A percentile compares a stretch with the other conserved stretches of the same genome.
phyloP scores from a whole-genome alignment of 192 early-diverging fungal species.

The Dimargaris verticillata region DNA sequence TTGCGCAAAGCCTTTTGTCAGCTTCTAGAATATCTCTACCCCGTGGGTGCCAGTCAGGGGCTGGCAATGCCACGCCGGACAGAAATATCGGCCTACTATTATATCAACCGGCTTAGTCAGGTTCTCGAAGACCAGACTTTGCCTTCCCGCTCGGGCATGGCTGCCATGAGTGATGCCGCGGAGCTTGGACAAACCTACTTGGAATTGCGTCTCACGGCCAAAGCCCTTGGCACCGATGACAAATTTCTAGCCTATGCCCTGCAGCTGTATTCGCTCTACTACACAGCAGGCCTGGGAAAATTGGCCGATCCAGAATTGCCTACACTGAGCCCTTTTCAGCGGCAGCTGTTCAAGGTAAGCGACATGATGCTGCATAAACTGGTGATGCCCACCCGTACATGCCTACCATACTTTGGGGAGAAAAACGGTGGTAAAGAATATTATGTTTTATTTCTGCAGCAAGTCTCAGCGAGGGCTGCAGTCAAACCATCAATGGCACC shows the following conservation, averaged over 20 bases:
- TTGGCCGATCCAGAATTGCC: too few species aligned
- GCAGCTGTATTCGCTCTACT: too few species aligned
- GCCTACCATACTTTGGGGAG: too few species aligned
- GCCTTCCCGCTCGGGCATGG: not conserved
- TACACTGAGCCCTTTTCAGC: too few species aligned
- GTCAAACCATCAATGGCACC: not conserved
- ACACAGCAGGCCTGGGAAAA: too few species aligned
- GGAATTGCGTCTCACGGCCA: not conserved
- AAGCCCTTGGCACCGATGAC: not conserved
- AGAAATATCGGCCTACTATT: too few species aligned
- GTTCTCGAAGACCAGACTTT: not conserved
- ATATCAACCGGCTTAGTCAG: not conserved
- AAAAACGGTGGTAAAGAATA: too few species aligned
- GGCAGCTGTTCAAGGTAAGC: too few species aligned
- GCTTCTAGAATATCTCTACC: not conserved
- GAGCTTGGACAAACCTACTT: not conserved
- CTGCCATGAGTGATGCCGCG: not conserved
- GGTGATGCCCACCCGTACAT: too few species aligned
- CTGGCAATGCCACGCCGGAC: not conserved
- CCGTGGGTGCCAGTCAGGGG: not conserved
- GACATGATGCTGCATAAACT: too few species aligned
- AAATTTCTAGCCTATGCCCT: too few species aligned
- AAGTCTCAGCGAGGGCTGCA: not conserved
- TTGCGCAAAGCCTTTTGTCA: not conserved
- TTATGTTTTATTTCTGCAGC: not conserved